Evolutionary conservation across 139 green algal genomes (phyloP).

Genomic region (Micractinium conductrix): DNA sequence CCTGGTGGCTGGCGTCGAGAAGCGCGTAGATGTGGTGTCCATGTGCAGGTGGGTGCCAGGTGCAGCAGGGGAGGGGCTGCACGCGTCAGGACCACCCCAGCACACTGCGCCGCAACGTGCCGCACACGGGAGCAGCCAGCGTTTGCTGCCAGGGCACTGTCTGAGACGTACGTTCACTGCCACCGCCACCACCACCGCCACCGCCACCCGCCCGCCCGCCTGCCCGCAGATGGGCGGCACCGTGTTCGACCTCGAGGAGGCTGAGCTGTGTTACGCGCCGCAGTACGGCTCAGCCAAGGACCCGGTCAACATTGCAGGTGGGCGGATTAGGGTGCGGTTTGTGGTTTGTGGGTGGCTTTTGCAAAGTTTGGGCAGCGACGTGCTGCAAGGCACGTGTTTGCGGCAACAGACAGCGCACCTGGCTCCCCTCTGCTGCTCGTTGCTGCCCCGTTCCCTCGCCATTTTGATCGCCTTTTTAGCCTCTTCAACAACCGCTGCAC

Average conservation of each 20-base stretch:
- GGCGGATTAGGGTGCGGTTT: not conserved
- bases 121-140: too few species aligned
- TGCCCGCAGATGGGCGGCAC: slow-evolving; percentile 40
- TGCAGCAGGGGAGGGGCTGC: not conserved
- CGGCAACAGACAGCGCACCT: too few species aligned
- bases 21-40: slow-evolving; percentile 62
- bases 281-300: slow-evolving; percentile 69
- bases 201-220: not conserved
- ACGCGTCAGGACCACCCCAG: not conserved
- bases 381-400: too few species aligned
- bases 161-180: not conserved
- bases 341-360: not conserved
- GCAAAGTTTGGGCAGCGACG: too few species aligned
- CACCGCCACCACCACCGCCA: not conserved
- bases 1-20: slow-evolving; percentile 56
- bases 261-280: slow-evolving; percentile 66
- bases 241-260: slow-evolving; percentile 64
- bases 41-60: slow-evolving; percentile 30
- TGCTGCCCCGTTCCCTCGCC: too few species aligned
- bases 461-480: too few species aligned
- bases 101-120: too few species aligned
- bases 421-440: too few species aligned
- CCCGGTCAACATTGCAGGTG: slow-evolving; percentile 48
- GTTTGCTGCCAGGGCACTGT: too few species aligned
- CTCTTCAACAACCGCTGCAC: too few species aligned